These are phyloP conservation scores for Lactarius psammicola DNA, from an alignment of 768 basidiomycete genomes.

Conservation along the genomic window DNA sequence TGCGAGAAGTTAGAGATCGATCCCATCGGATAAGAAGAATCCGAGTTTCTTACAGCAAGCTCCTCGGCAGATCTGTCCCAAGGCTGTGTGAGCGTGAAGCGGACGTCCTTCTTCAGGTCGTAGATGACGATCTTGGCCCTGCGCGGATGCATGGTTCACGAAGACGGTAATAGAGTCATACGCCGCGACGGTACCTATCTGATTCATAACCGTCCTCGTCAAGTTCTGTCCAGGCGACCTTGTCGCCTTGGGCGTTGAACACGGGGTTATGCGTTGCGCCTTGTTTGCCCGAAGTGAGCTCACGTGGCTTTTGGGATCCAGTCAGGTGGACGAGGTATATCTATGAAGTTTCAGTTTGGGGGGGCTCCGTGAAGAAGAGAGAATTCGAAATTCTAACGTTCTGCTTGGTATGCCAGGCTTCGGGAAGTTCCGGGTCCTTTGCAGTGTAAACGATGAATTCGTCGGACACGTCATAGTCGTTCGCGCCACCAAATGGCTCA, in stretches of 20 bases:
- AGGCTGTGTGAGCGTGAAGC: constrained; percentile 69
- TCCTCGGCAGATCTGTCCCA: constrained; percentile 83
- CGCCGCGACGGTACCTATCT: constrained; percentile 53
- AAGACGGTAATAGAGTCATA: not conserved
- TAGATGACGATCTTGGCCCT: constrained; percentile 79
- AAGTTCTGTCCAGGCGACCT: constrained; percentile 86
- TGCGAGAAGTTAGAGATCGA: constrained; percentile 32
- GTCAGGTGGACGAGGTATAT: constrained; percentile 66
- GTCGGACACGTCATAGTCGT: constrained; percentile 74
- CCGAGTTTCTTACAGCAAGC: constrained; percentile 47
- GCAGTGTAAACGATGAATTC: constrained; percentile 77
- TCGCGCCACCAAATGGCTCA: constrained; percentile 82
- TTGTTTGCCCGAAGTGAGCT: constrained; percentile 80
- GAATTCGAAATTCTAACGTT: constrained; percentile 48
- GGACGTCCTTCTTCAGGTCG: constrained; percentile 63
- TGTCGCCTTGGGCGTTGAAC: constrained; percentile 63
- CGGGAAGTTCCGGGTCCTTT: constrained; percentile 75
- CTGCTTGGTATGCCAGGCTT: constrained; percentile 87
- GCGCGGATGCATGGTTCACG: not conserved
- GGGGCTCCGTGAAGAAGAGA: not conserved
- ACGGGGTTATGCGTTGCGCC: constrained; percentile 78
- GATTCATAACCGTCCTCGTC: constrained; percentile 87
- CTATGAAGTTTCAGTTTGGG: constrained; percentile 38
- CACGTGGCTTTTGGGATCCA: constrained; percentile 49
- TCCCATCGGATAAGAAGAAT: not conserved